phyloP scores from a whole-genome alignment of 2,329 filamentous ascomycete species.

The Arthrobotrys entomopaga region DNA sequence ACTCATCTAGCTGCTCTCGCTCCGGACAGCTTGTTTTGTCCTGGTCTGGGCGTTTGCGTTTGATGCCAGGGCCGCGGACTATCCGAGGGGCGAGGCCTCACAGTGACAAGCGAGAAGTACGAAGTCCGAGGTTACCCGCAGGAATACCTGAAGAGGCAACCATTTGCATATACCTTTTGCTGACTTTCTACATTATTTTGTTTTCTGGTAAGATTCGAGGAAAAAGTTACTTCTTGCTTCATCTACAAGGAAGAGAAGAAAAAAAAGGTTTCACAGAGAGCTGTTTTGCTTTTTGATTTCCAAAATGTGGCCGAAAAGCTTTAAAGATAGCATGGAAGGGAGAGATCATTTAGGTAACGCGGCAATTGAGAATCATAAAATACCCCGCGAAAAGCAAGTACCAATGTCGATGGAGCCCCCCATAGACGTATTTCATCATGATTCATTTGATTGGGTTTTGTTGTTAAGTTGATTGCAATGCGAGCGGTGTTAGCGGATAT shows the following conservation, averaged over 20 bases:
- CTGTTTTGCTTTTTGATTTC: no score
- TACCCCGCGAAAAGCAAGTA: slow-evolving; percentile 12
- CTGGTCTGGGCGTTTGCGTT: not conserved
- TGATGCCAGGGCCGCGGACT: not conserved
- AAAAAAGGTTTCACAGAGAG: no score
- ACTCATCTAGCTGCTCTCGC: not conserved
- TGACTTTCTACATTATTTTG: no score
- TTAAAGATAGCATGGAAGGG: not conserved
- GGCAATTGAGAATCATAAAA: slow-evolving; percentile 31
- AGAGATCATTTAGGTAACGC: not conserved
- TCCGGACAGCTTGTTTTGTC: not conserved
- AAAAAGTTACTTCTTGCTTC: no score
- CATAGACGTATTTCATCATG: slow-evolving; percentile 34
- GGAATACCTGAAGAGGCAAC: slow-evolving; percentile 13
- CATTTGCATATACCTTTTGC: not conserved
- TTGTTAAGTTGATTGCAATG: slow-evolving; percentile 21
- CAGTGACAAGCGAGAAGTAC: slow-evolving; percentile 11
- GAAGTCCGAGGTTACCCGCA: slow-evolving; percentile 27
- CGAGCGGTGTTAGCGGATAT: slow-evolving; percentile 50
- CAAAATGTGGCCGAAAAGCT: not conserved
- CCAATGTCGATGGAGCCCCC: not conserved
- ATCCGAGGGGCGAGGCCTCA: slow-evolving; percentile 14
- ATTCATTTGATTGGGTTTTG: slow-evolving; percentile 38
- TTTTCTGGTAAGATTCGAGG: no score
- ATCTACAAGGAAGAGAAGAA: no score